phyloP scores from a whole-genome alignment of 202 grass and related monocot species.

The Carex sylvatica region DNA sequence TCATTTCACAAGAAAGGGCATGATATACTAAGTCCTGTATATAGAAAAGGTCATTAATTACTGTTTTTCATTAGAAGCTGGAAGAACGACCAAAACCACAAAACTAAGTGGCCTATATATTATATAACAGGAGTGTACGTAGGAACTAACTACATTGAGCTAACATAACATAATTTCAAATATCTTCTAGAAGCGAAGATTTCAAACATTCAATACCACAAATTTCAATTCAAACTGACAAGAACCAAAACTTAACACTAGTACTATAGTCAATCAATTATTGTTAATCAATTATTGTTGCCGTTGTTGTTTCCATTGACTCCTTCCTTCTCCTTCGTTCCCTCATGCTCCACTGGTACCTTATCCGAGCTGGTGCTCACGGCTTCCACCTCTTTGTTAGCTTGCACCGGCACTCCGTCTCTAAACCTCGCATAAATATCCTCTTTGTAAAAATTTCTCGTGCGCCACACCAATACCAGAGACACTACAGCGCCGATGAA shows the following conservation, averaged over 20 bases:
- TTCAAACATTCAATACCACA: background rate
- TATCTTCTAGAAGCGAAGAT: slow-evolving; percentile 15
- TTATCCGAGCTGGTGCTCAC: background rate
- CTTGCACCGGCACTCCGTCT: slow-evolving; percentile 18
- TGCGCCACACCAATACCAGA: slow-evolving; percentile 51
- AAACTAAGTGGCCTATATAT: too few species aligned
- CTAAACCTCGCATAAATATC: slow-evolving; percentile 71
- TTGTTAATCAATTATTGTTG: background rate
- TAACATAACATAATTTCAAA: background rate
- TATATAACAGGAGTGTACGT: background rate
- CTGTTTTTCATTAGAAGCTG: background rate
- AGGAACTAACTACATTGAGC: background rate
- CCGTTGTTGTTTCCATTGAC: background rate
- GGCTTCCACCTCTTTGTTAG: background rate
- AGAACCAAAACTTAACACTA: background rate
- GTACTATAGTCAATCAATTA: slow-evolving; percentile 7
- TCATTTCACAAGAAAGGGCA: background rate
- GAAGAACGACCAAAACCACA: background rate
- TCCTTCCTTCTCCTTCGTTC: background rate
- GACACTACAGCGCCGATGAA: slow-evolving; percentile 40
- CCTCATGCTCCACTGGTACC: background rate
- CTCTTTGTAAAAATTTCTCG: slow-evolving; percentile 47
- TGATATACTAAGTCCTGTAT: background rate
- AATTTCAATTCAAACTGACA: background rate
- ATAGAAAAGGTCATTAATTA: background rate